A percentile compares a stretch with the other conserved stretches of the same genome.
These are phyloP conservation scores for Cercospora sojina DNA, from an alignment of 2,329 filamentous ascomycete genomes.

Conservation along the genomic window DNA sequence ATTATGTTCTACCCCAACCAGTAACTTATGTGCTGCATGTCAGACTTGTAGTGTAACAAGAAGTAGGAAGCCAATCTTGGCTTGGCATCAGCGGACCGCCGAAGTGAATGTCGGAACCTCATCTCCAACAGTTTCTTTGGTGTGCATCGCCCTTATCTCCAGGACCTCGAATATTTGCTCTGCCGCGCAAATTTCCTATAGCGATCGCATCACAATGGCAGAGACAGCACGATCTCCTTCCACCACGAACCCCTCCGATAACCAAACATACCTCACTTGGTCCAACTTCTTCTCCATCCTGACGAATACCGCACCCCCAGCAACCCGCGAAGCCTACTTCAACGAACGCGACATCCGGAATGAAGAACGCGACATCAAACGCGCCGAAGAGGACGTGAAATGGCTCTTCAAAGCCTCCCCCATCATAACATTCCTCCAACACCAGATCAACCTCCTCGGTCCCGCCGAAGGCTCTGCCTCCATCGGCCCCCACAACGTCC, in stretches of 20 bases:
- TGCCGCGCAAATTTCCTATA: background rate
- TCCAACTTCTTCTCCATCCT: slow-evolving; percentile 84
- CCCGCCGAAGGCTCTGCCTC: slow-evolving; percentile 50
- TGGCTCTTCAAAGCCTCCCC: slow-evolving; percentile 84
- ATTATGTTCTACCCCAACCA: background rate
- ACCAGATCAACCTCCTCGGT: slow-evolving; percentile 77
- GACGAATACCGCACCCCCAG: slow-evolving; percentile 66
- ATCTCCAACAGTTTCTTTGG: background rate
- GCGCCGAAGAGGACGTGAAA: slow-evolving; percentile 78
- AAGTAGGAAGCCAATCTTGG: background rate
- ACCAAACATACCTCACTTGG: slow-evolving; percentile 58
- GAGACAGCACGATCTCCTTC: slow-evolving; percentile 12
- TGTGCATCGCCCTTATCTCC: background rate
- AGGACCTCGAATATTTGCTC: background rate
- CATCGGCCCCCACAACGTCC: slow-evolving; percentile 71
- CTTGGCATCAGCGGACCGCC: background rate
- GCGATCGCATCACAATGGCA: slow-evolving; percentile 14
- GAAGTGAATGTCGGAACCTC: background rate
- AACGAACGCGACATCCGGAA: slow-evolving; percentile 71
- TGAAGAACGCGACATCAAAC: slow-evolving; percentile 74
- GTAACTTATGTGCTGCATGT: background rate
- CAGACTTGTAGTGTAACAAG: background rate
- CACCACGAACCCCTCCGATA: slow-evolving; percentile 18
- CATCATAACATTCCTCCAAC: slow-evolving; percentile 78
- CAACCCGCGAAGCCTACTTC: slow-evolving; percentile 74